These are phyloP conservation scores for Yarrowia galli DNA, from an alignment of 1,139 yeast genomes.

Conservation along the genomic window DNA sequence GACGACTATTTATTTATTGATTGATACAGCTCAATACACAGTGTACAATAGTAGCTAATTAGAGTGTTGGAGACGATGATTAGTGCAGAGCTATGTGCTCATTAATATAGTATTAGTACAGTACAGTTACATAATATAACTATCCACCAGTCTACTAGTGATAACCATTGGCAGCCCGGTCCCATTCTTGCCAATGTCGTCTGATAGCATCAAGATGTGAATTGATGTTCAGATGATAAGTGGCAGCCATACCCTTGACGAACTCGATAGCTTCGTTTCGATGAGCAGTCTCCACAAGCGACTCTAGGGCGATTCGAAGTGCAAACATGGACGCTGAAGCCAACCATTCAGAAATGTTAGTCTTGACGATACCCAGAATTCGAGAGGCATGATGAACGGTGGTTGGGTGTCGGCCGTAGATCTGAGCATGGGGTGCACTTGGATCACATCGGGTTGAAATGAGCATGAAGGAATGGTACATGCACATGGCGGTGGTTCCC, in stretches of 20 bases:
- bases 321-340: constrained; percentile 27
- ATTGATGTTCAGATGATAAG: constrained; percentile 20
- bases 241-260: background rate
- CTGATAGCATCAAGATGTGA: constrained; percentile 10
- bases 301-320: constrained; percentile 2
- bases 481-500: constrained; percentile 30
- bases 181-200: constrained; percentile 2
- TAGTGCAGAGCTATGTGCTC: too few species aligned
- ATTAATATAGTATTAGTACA: background rate
- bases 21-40: too few species aligned
- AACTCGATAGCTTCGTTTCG: constrained; percentile 2
- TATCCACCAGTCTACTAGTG: too few species aligned
- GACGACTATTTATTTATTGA: constrained; percentile 1
- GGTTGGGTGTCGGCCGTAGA: background rate
- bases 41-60: constrained; percentile 2
- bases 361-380: constrained; percentile 11
- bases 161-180: background rate
- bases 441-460: constrained; percentile 1
- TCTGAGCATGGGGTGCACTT: background rate
- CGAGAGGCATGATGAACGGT: constrained; percentile 11
- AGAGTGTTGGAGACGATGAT: too few species aligned
- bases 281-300: background rate
- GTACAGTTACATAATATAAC: background rate
- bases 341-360: constrained; percentile 26
- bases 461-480: constrained; percentile 30